Evolutionary conservation across 176 grass and related monocot species (phyloP).

Genomic region (Canna indica): DNA sequence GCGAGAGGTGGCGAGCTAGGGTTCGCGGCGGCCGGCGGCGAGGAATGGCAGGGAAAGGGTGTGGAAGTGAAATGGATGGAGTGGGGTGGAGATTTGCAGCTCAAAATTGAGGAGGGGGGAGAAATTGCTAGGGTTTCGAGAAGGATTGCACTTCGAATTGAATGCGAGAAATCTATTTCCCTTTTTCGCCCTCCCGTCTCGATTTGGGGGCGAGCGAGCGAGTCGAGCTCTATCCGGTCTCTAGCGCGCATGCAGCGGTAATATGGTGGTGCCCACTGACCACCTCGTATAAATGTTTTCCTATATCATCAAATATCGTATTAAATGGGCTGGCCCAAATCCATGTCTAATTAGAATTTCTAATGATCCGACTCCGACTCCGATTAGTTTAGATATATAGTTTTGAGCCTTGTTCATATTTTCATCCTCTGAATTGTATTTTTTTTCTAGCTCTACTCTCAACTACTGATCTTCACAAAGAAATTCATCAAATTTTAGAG

Average conservation of each 20-base stretch:
- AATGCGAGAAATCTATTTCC: not conserved
- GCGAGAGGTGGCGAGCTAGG: not conserved
- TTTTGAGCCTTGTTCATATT: too few species aligned
- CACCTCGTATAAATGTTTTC: too few species aligned
- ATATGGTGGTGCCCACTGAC: not conserved
- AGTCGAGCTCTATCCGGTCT: not conserved
- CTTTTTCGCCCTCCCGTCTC: not conserved
- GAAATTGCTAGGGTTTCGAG: constrained; percentile 5
- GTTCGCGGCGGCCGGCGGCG: not conserved
- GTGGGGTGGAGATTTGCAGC: not conserved
- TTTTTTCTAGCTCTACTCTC: too few species aligned
- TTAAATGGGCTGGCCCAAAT: too few species aligned
- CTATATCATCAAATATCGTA: too few species aligned
- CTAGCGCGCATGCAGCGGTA: not conserved
- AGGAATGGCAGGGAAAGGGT: not conserved
- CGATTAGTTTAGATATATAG: too few species aligned
- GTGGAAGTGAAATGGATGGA: not conserved
- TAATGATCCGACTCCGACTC: too few species aligned
- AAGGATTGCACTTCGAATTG: not conserved
- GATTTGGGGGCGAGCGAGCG: constrained; percentile 2
- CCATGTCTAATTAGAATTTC: too few species aligned
- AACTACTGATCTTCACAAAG: too few species aligned
- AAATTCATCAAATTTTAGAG: too few species aligned
- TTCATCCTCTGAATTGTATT: too few species aligned
- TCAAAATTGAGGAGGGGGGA: not conserved